Base-by-base conservation (phyloP, 2,329 filamentous ascomycete genomes). In the Claviceps humidiphila region DNA sequence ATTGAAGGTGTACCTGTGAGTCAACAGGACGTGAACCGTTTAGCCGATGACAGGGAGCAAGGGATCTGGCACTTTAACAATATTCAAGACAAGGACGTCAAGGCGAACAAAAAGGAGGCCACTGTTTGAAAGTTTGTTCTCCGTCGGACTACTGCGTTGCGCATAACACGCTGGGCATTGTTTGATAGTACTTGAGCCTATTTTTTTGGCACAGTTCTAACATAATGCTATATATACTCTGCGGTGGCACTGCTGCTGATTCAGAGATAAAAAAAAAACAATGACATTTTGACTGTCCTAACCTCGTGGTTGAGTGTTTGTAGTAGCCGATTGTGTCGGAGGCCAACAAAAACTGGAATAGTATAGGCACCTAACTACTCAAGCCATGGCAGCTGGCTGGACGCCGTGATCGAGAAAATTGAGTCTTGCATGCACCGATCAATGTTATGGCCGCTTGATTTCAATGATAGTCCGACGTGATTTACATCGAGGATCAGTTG, bases 1-100 rank as follows among this genome's bases (percentile, higher is more conserved):
- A 74, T 87, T 43, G 86, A 90, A 63, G 85, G 85, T 1, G 80
- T 87, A 14, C 76, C 80, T 2, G 68, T 84, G n/a, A 76, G 73
- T 11, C 74, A 78, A 47, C 69, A 71, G 58, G 80, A 84, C 57
- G 60, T 69, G 40, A 68, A 73, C 55, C 71, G 69, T 49, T 66
- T 84, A 37, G 69, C 69, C 17, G 64, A 63, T 8, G 80, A 84
- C 57, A 69, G 70, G 55, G 76, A 80, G 58, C 58, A 71, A 52
- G 80, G 80, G 2, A 72, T 83, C 20, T 70, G 68, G 46, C 80
- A 84, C 60, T 81, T 74, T 62, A 69, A 70, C 45, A 69, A 69
- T 50, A 61, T 69, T 46, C 69, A 71, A 56, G 65, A 66, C 54
- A 68, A 66, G 51, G 61, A 66, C 7, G 30, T 58, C 26, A 45